Evolutionary conservation across 163 green algal genomes (phyloP), one percentile per base, ranked within the genome.

Genomic region (Prototheca stagnorum): DNA sequence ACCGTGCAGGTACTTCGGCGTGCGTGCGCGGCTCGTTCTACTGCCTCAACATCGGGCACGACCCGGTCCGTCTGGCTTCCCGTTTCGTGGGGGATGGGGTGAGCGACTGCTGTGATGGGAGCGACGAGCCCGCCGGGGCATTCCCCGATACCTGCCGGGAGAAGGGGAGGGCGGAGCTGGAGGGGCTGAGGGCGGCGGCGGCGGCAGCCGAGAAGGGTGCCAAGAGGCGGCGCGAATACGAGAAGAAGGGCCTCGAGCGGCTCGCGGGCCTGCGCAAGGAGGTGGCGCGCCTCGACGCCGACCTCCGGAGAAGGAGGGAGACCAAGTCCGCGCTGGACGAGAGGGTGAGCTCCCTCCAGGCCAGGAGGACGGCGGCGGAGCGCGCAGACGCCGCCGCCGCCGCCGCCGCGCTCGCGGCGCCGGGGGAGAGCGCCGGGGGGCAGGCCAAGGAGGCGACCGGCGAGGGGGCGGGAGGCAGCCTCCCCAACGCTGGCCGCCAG

Each of bases 81-180:
- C 72, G 74, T 0, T 85, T 89, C 37, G 86, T 96, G 15, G 80
- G 94, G 50, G 86, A 96, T 51, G 75, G 73, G n/a, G 64, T 94
- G 0, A 94, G 86, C 62, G 80, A 95, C 49, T 95, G 85, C 70
- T 95, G 85, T 42, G 85, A 95, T 59, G 85, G 85, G 22, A 72
- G 52, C 2, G 85, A 95, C 49, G 85, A 95, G 67, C 31, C 49
- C 0, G 39, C 52, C 6, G 81, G 79, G 15, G 40, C 29, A 15
- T 94, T 82, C 70, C 36, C 47, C 25, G 81, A 90, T 59, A 80
- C 55, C 1, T 94, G 84, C 58, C 43, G 72, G 20, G 61, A 80
- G 35, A 59, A 61, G 19, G 76, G 75, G 24, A 43, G 43, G 40
- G 40, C 2, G 21, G 54, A 44, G 35, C 28, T 43, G 16, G 42